These are phyloP conservation scores for Rhodofomes roseus DNA, from an alignment of 1,284 basidiomycete species.

Conservation along the genomic window DNA sequence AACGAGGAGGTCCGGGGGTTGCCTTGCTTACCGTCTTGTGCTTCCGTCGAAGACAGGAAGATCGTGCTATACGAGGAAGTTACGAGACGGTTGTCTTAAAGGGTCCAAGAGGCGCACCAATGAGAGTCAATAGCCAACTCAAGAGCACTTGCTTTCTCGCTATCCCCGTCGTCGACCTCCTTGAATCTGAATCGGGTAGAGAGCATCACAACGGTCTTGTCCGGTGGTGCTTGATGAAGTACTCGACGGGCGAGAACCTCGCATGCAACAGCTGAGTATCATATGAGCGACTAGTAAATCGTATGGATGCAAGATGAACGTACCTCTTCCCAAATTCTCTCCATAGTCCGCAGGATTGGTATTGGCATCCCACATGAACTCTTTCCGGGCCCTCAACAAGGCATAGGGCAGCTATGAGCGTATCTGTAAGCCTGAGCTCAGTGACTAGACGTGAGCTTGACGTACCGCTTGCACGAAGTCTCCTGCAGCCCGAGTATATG, in stretches of 20 bases:
- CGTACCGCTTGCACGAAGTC: constrained; percentile 79
- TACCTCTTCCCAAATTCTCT: constrained; percentile 80
- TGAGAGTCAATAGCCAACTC: constrained; percentile 85
- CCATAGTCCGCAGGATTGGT: constrained; percentile 79
- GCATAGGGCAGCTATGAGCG: constrained; percentile 66
- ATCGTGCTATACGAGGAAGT: constrained; percentile 63
- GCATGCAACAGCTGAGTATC: constrained; percentile 65
- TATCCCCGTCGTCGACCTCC: constrained; percentile 75
- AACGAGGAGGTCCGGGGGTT: constrained; percentile 1
- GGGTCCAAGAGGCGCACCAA: constrained; percentile 57
- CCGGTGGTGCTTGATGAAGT: constrained; percentile 62
- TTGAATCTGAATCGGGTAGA: constrained; percentile 72
- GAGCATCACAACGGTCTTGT: constrained; percentile 69
- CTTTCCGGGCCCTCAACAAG: constrained; percentile 74
- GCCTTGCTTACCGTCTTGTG: constrained; percentile 64
- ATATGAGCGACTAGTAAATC: background rate
- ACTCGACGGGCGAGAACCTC: constrained; percentile 86
- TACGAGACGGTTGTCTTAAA: no score
- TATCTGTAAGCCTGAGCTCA: background rate
- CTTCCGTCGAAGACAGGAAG: constrained; percentile 85
- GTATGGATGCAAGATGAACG: constrained; percentile 14
- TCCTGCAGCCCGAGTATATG: constrained; percentile 65
- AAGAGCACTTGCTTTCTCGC: constrained; percentile 71
- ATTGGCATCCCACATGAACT: constrained; percentile 76
- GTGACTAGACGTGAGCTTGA: constrained; percentile 1